Evolutionary conservation across 75 land plant genomes (phyloP).

Genomic region (Sequoia sempervirens): DNA sequence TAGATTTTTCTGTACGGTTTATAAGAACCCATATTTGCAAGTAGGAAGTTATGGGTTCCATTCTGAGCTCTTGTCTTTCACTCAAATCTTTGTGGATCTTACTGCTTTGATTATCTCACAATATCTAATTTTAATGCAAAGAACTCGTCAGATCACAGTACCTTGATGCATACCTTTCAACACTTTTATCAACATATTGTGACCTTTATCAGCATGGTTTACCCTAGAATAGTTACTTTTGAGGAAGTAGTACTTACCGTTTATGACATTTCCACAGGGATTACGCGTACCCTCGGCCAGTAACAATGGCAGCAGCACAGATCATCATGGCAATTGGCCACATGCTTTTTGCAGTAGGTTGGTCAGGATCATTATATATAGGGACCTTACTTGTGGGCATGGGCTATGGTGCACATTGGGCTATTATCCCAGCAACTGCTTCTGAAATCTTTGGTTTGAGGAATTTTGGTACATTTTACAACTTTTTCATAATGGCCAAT

Average conservation of each 20-base stretch:
- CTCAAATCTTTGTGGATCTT: background rate
- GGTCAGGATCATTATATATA: slow-evolving; percentile 36
- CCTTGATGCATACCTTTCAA: background rate
- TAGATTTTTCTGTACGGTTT: background rate
- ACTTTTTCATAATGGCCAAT: slow-evolving; percentile 35
- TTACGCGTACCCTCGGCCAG: slow-evolving; percentile 31
- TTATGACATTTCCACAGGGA: slow-evolving; percentile 27
- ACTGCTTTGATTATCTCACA: background rate
- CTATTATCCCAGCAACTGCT: slow-evolving; percentile 43
- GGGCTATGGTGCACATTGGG: slow-evolving; percentile 53
- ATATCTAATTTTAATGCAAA: background rate
- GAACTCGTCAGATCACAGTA: background rate
- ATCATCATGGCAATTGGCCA: slow-evolving; percentile 41
- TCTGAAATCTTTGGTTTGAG: slow-evolving; percentile 51
- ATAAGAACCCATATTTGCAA: background rate
- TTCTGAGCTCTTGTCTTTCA: background rate
- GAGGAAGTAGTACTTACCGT: slow-evolving; percentile 1
- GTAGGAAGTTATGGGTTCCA: background rate
- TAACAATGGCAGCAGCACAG: slow-evolving; percentile 29
- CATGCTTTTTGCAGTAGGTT: slow-evolving; percentile 31
- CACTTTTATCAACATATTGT: background rate
- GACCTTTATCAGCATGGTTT: too few relatives aligned
- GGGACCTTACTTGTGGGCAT: slow-evolving; percentile 45
- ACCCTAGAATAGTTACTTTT: background rate
- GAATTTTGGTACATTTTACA: slow-evolving; percentile 44